Conservation (phyloP, 164 flowering plant genomes). For the Aristolochia californica region DNA sequence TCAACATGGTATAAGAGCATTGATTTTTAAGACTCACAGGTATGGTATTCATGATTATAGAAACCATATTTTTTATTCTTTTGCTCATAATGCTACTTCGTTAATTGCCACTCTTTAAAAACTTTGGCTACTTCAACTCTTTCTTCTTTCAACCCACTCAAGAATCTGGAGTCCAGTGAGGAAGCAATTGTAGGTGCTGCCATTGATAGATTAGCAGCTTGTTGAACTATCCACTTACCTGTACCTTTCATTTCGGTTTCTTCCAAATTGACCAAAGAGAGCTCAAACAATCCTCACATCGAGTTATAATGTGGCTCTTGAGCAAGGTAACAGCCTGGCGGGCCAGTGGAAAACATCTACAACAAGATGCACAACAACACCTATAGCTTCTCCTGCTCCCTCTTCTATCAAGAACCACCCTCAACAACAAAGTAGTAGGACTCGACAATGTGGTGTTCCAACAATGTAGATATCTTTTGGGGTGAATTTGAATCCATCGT, state of each 20-base stretch:
- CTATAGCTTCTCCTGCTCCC: constrained; percentile 28
- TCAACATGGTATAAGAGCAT: too few relatives aligned
- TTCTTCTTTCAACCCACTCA: constrained; percentile 66
- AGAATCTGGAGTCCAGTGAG: constrained; percentile 55
- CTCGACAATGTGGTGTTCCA: constrained; percentile 22
- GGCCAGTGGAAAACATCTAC: constrained; percentile 64
- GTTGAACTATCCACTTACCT: constrained; percentile 75
- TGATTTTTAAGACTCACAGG: too few relatives aligned
- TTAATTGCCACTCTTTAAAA: constrained; percentile 35
- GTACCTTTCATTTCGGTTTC: constrained; percentile 72
- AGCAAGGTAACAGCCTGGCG: constrained; percentile 45
- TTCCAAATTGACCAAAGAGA: constrained; percentile 62
- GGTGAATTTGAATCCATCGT: constrained; percentile 34
- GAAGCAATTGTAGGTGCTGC: constrained; percentile 67
- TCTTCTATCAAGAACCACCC: constrained; percentile 43
- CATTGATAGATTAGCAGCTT: constrained; percentile 64
- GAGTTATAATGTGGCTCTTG: too few relatives aligned
- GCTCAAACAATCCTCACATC: too few relatives aligned
- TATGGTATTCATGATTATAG: too few relatives aligned
- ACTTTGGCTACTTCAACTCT: constrained; percentile 56
- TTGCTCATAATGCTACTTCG: too few relatives aligned
- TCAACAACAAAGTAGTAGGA: constrained; percentile 44
- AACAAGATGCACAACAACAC: constrained; percentile 21
- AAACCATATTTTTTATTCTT: too few relatives aligned
- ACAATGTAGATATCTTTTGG: constrained; percentile 71